Evolutionary conservation across 2,329 filamentous ascomycete species (phyloP).

Genomic region (Beauveria pseudobassiana): DNA sequence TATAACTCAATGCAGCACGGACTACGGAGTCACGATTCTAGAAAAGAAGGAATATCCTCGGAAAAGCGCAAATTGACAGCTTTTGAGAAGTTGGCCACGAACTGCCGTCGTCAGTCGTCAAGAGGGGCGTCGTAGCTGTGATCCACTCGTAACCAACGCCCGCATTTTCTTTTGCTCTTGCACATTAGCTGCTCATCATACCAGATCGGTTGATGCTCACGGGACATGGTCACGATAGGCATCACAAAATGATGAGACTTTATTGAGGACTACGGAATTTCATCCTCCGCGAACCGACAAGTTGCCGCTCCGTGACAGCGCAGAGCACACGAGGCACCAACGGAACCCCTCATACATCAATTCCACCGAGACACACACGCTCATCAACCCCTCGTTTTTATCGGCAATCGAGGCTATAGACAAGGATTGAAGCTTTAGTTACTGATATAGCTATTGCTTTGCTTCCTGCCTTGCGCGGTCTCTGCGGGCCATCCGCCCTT

Average conservation of each 20-base stretch:
- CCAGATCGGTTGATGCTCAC: background rate
- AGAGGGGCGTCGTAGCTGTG: background rate
- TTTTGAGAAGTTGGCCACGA: background rate
- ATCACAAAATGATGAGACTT: background rate
- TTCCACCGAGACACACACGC: background rate
- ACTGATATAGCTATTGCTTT: background rate
- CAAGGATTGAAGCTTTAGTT: background rate
- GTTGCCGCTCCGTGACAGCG: background rate
- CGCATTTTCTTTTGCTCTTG: background rate
- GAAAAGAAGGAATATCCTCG: background rate
- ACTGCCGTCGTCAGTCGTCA: background rate
- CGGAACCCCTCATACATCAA: background rate
- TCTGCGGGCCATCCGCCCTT: background rate
- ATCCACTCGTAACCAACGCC: background rate
- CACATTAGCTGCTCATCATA: background rate
- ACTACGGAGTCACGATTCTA: background rate
- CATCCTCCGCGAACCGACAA: background rate
- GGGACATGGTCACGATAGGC: background rate
- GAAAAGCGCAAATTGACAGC: background rate
- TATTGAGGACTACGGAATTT: background rate
- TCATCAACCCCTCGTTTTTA: background rate
- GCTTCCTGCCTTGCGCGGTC: background rate
- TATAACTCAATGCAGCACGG: background rate
- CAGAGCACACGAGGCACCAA: background rate
- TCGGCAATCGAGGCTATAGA: conserved; percentile 3